phyloP scores from a whole-genome alignment of 2,329 filamentous ascomycete genomes.

The Xylariaceae sp. region DNA sequence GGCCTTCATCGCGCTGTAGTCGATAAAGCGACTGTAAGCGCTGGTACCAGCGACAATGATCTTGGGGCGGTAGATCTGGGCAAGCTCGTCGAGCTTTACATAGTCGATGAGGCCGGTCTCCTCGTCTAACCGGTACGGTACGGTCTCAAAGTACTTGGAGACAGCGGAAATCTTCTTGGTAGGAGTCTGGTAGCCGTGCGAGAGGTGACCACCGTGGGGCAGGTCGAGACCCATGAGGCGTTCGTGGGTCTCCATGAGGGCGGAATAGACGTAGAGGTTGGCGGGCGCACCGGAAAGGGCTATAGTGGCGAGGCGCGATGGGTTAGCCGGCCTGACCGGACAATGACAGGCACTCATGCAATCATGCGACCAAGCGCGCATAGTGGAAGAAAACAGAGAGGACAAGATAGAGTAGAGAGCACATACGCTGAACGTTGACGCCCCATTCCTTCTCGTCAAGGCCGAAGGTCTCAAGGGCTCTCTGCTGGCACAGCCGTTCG shows the following conservation, averaged over 20 bases:
- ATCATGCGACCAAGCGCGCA: no score
- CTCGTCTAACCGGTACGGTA: conserved; percentile 89
- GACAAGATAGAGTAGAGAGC: neutral
- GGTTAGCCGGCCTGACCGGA: conserved; percentile 8
- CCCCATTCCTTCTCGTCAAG: conserved; percentile 86
- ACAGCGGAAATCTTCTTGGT: conserved; percentile 95
- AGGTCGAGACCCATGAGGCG: conserved; percentile 95
- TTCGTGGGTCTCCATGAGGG: conserved; percentile 86
- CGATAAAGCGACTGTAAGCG: conserved; percentile 91
- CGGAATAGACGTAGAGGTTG: conserved; percentile 92
- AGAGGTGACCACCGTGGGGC: conserved; percentile 91
- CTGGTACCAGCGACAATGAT: conserved; percentile 92
- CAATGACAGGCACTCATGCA: neutral
- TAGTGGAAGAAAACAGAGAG: neutral
- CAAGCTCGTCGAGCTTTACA: conserved; percentile 79
- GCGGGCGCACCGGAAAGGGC: conserved; percentile 70
- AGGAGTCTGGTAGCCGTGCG: conserved; percentile 94
- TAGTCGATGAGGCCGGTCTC: conserved; percentile 94
- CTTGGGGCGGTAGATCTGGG: conserved; percentile 87
- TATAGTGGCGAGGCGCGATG: conserved; percentile 32
- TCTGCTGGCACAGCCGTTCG: conserved; percentile 82
- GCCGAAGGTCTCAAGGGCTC: conserved; percentile 82
- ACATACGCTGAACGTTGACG: conserved; percentile 85
- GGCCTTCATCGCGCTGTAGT: conserved; percentile 87
- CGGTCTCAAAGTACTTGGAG: conserved; percentile 97